Evolutionary conservation across 495 filamentous ascomycete genomes (phyloP), one percentile per base, ranked within the genome.

Genomic region (Articulospora tetracladia): DNA sequence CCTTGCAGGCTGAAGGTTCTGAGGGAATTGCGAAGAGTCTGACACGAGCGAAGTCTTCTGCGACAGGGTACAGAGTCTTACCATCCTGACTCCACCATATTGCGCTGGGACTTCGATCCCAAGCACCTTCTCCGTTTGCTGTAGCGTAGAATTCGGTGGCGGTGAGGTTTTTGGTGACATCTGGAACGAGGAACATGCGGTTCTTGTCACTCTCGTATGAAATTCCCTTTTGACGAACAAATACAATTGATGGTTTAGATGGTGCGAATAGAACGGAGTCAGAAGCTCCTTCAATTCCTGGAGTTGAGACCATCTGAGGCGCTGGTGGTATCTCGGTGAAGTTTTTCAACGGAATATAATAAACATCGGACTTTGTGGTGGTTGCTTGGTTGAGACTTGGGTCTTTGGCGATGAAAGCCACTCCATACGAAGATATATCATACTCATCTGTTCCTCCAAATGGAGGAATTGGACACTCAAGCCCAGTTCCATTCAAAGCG

Each of bases 201-300:
- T 91, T 89, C 72, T 90, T 89, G 74, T 96, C 93, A 12, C 87
- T 87, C 73, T 97, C 93, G 69, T 97, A 96, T 20, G 90, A 89
- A 62, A 87, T 84, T 58, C 84, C 74, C 22, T 79, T 77, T 87
- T 91, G 91, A 25, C 86, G 82, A 53, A 92, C 82, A 61, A 96
- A 91, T 17, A 85, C 91, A 17, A 91, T 79, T 49, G 79, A 78
- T 50, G 75, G 78, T 0, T 91, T 91, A 64, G 85, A 81, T 28
- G 86, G 84, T 2, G 89, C 89, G 59, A 95, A 87, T 11, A 84
- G 85, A 79, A 32, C 30, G 30, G 30, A 32, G 30, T 32, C 30
- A 66, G 86, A 83, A 53, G 92, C 92, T 0, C 93, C 93, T 59
- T 87, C 76, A 8, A 32, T 32, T 32, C 30, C 30, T 6, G 30